Conservation (phyloP, 169 alveolate genomes). For the Toxoplasma gondii region DNA sequence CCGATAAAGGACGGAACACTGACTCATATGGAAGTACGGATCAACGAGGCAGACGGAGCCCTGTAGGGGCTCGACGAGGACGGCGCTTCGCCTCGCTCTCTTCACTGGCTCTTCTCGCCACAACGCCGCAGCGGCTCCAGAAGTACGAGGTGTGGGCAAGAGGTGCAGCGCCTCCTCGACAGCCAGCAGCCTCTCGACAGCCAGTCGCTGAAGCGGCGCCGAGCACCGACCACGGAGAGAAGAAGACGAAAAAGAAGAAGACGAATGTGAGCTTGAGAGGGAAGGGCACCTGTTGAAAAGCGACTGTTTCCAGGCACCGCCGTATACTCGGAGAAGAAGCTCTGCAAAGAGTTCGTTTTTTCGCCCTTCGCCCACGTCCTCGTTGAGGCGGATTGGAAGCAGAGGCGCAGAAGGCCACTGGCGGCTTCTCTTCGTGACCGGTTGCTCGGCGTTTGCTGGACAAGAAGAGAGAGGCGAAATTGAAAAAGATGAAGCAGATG, state of each 20-base stretch:
- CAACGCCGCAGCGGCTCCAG: not conserved
- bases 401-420: too few species aligned
- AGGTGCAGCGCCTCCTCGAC: not conserved
- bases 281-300: not conserved
- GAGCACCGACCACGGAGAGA: not conserved
- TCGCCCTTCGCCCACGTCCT: not conserved
- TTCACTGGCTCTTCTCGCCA: not conserved
- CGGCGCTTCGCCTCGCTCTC: not conserved
- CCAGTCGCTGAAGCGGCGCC: slow-evolving; percentile 3
- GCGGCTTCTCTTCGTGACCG: too few species aligned
- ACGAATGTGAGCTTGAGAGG: not conserved
- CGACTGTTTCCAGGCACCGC: not conserved
- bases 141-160: not conserved
- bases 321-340: not conserved
- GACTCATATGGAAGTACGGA: not conserved
- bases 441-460: too few species aligned
- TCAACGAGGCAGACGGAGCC: not conserved
- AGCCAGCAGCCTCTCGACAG: slow-evolving; percentile 31
- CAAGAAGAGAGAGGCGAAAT: not conserved
- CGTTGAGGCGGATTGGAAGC: not conserved
- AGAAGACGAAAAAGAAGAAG: not conserved
- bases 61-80: not conserved
- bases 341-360: not conserved
- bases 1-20: not conserved
- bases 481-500: not conserved